Conservation (phyloP, 768 basidiomycete species). For the Lactarius psammicola region DNA sequence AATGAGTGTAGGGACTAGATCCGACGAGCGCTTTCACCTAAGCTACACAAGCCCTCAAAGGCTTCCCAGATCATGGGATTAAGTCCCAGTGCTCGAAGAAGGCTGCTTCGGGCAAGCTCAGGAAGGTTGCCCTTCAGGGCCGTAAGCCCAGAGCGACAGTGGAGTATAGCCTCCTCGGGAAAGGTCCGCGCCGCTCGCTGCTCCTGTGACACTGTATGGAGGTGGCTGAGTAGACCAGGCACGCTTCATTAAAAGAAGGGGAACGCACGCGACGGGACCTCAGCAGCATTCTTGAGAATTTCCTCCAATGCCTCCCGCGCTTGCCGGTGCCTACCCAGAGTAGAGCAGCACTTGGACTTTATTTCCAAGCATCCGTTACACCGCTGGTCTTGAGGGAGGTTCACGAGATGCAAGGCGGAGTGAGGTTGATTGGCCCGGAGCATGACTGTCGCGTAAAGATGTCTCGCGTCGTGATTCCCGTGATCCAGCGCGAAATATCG, state of each 20-base stretch:
- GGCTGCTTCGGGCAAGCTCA: conserved; percentile 69
- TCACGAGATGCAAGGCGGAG: conserved; percentile 71
- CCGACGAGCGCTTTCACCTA: conserved; percentile 49
- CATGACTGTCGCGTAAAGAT: conserved; percentile 79
- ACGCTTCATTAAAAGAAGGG: conserved; percentile 7
- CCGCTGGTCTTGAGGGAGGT: conserved; percentile 54
- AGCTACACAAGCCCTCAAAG: conserved; percentile 78
- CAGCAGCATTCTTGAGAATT: conserved; percentile 51
- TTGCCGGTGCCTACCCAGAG: conserved; percentile 71
- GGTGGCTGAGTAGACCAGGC: conserved; percentile 20
- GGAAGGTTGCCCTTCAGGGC: conserved; percentile 78
- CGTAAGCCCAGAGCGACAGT: conserved; percentile 73
- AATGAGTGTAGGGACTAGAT: conserved; percentile 15
- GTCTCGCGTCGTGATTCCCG: conserved; percentile 74
- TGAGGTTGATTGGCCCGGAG: conserved; percentile 68
- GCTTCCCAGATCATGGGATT: conserved; percentile 92
- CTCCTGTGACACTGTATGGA: conserved; percentile 51
- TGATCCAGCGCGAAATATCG: conserved; percentile 72
- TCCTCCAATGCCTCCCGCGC: conserved; percentile 70
- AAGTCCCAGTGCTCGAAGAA: conserved; percentile 63
- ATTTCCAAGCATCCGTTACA: conserved; percentile 79
- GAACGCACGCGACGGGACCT: conserved; percentile 58
- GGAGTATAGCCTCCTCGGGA: conserved; percentile 69
- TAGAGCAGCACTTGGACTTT: conserved; percentile 71
- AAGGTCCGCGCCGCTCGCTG: conserved; percentile 55